Conservation (phyloP, 1,284 basidiomycete genomes). For the Malassezia restricta region DNA sequence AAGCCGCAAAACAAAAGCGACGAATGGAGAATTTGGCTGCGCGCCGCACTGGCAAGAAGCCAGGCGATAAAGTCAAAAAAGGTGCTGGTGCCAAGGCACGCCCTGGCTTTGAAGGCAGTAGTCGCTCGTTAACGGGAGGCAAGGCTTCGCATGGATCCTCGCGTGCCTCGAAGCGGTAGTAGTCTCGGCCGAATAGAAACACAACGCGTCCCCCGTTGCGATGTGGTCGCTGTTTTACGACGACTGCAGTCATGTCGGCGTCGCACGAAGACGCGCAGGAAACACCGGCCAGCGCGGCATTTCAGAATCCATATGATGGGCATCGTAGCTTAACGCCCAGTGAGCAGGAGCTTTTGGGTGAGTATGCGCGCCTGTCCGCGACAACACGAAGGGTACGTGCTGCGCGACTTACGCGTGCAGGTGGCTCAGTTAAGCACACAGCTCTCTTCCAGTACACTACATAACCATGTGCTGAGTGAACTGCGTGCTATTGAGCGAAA, state of each 20-base stretch:
- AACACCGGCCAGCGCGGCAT: not conserved
- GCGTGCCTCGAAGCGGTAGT: conserved; percentile 9
- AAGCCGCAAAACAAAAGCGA: conserved; percentile 36
- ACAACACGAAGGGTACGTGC: conserved; percentile 31
- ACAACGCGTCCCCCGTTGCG: not conserved
- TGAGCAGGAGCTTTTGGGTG: conserved; percentile 36
- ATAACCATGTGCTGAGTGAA: conserved; percentile 65
- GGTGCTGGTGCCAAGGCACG: conserved; percentile 22
- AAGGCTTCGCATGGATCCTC: not conserved
- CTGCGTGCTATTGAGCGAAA: conserved; percentile 77
- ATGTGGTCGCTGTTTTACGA: not conserved
- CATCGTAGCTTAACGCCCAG: conserved; percentile 25
- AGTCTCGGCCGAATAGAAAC: conserved; percentile 8
- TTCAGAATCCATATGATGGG: conserved; percentile 35
- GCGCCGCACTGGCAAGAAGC: conserved; percentile 24
- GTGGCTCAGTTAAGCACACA: conserved; percentile 44
- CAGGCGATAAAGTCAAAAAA: conserved; percentile 18
- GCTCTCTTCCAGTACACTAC: conserved; percentile 53
- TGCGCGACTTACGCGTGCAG: not conserved
- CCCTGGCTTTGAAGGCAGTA: conserved; percentile 33
- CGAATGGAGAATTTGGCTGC: conserved; percentile 36
- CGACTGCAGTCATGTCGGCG: not conserved
- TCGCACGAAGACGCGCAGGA: not conserved
- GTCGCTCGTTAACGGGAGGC: conserved; percentile 11
- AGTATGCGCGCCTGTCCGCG: conserved; percentile 38